Evolutionary conservation across 768 basidiomycete species (phyloP), one percentile per base, ranked within the genome.

Genomic region (Agrocybe pediades): DNA sequence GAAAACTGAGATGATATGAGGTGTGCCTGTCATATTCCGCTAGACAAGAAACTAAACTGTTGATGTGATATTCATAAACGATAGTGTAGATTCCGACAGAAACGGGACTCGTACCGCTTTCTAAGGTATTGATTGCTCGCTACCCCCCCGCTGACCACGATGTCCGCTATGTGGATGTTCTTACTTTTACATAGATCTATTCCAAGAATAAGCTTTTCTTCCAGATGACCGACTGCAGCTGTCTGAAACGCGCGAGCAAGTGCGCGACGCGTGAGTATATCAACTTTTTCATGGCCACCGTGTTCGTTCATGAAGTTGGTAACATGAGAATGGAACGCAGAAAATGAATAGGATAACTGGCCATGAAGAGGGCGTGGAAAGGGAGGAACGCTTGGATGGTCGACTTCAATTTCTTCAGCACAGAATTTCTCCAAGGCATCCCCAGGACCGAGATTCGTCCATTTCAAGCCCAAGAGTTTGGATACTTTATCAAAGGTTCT

Each of bases 71-170:
- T 16, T 17, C 6, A 9, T 23, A 45, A 4, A 33, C n/a, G n/a
- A n/a, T n/a, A n/a, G n/a, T n/a, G n/a, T n/a, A 23, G 44, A 42
- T 6, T 36, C 41, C 36, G 17, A 9, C 17, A 49, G 9, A 36
- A 30, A 25, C 33, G 13, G 16, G 17, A 24, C 13, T 61, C 76
- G 41, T 46, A 91, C 93, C 86, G 76, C 41, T 76, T 51, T 46
- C 92, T 75, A 52, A 98, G 71, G 59, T 78, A 85, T 20, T 58
- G 41, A 61, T 99, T 99, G 60, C 92, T 92, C 15, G 95, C 96
- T 0, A 99, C 96, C 1, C 96, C 96, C 0, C 96, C 96, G 54
- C 92, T 93, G 15, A 90, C 85, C 1, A 97, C 91, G 21, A 98
- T 59, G 49, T 86, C 75, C 9, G 67, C 68, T 3, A 91, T 70